These are phyloP conservation scores for Tuctoria greenei DNA, from an alignment of 176 grass and related monocot genomes.

Conservation along the genomic window DNA sequence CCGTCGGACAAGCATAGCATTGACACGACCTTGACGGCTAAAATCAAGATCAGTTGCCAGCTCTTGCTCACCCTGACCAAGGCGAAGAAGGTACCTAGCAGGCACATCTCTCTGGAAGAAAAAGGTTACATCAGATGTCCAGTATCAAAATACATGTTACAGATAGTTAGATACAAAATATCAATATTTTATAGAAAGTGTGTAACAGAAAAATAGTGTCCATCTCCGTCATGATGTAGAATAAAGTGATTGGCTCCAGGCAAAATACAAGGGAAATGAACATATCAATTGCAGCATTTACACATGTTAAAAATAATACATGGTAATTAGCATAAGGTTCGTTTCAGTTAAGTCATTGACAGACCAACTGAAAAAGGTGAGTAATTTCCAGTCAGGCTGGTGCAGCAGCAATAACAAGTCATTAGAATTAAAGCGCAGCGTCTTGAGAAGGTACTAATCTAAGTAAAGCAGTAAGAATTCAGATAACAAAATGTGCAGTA, in stretches of 20 bases:
- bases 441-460: conserved; percentile 6
- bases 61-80: conserved; percentile 98
- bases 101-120: conserved; percentile 89
- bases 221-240: conserved; percentile 12
- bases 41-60: conserved; percentile 99
- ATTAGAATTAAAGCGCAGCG: not conserved
- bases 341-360: conserved; percentile 25
- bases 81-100: conserved; percentile 94
- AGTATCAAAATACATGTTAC: conserved; percentile 7
- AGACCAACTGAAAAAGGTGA: conserved; percentile 15
- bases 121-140: conserved; percentile 24
- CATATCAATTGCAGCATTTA: not conserved
- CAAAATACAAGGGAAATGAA: conserved; percentile 19
- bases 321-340: conserved; percentile 21
- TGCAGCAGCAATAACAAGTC: not conserved
- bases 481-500: conserved; percentile 9
- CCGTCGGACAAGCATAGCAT: conserved; percentile 90
- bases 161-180: conserved; percentile 14
- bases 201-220: not conserved
- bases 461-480: not conserved
- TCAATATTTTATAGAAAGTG: not conserved
- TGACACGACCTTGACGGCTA: conserved; percentile 95
- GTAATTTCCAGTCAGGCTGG: conserved; percentile 31
- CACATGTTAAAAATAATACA: conserved; percentile 22
- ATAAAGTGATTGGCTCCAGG: conserved; percentile 17